Conservation (phyloP, 768 basidiomycete species). For the Suillus plorans region DNA sequence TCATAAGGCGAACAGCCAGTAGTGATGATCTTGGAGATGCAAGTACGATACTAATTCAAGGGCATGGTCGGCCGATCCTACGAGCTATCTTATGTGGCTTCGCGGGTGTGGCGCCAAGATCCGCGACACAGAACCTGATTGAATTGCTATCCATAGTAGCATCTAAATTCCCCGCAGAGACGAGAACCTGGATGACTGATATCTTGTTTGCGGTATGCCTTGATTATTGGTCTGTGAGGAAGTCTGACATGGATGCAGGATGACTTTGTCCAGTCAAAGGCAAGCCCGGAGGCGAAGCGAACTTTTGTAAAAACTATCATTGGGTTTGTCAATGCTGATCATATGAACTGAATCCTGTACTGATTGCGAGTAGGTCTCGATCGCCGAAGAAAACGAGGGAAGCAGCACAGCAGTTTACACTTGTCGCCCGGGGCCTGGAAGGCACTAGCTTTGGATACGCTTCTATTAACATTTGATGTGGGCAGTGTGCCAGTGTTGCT, state of each 20-base stretch:
- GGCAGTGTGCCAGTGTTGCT: background rate
- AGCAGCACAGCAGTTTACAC: constrained; percentile 83
- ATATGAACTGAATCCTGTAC: background rate
- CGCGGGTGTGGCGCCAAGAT: constrained; percentile 81
- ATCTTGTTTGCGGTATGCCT: constrained; percentile 62
- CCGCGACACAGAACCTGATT: constrained; percentile 79
- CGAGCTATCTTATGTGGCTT: constrained; percentile 76
- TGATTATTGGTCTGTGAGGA: constrained; percentile 7
- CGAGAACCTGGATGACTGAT: constrained; percentile 69
- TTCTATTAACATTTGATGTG: constrained; percentile 51
- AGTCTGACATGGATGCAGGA: constrained; percentile 42
- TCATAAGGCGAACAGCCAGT: constrained; percentile 66
- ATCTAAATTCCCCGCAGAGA: constrained; percentile 52
- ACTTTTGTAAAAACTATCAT: constrained; percentile 72
- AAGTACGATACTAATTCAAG: constrained; percentile 47
- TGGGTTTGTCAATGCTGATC: constrained; percentile 43
- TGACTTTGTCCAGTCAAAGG: constrained; percentile 73
- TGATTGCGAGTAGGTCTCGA: constrained; percentile 50
- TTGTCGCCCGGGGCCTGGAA: constrained; percentile 81
- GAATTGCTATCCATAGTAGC: constrained; percentile 75
- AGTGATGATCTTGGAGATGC: constrained; percentile 60
- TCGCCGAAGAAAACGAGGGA: constrained; percentile 75
- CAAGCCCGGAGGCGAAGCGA: constrained; percentile 72
- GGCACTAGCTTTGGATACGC: constrained; percentile 87
- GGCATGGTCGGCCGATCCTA: constrained; percentile 67